Percentiles rank a stretch among this genome's conserved stretches.
phyloP scores from a whole-genome alignment of 2,329 filamentous ascomycete species.

The Cercospora sp. region DNA sequence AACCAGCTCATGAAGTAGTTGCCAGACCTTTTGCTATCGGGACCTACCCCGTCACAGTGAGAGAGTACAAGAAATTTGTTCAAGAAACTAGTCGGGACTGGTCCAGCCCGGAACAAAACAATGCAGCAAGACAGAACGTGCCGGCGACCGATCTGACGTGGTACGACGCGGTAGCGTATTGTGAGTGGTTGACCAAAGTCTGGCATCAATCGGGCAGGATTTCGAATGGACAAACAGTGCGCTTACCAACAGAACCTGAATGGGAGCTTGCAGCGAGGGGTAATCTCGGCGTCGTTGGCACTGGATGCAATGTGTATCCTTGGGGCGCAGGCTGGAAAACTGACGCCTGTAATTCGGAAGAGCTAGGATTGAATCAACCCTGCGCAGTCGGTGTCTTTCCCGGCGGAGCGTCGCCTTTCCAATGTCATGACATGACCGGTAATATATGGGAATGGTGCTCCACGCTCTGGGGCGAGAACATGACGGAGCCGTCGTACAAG shows the following conservation, averaged over 20 bases:
- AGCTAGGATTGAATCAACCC: not conserved
- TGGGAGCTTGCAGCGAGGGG: conserved; percentile 16
- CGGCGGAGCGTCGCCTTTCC: not conserved
- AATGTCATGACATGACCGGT: conserved; percentile 15
- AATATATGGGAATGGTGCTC: conserved; percentile 20
- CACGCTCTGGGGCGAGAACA: conserved; percentile 16
- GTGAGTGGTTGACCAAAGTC: not conserved
- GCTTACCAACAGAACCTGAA: conserved; percentile 14
- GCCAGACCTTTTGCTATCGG: not conserved
- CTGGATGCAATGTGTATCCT: not conserved
- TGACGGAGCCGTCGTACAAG: conserved; percentile 1
- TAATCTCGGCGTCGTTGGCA: not conserved
- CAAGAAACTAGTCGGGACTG: not conserved
- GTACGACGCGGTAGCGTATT: conserved; percentile 2
- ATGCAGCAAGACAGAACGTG: conserved; percentile 1
- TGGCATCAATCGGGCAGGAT: conserved; percentile 1
- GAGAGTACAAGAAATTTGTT: not conserved
- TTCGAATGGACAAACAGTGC: not conserved
- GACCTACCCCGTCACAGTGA: not conserved
- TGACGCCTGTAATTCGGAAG: conserved; percentile 6
- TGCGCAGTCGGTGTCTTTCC: conserved; percentile 10
- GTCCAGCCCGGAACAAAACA: conserved; percentile 5
- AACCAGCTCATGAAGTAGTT: not conserved
- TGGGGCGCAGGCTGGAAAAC: not conserved
- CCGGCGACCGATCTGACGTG: conserved; percentile 10